Base-by-base conservation (phyloP, 768 basidiomycete species). In the Galerina sulciceps region DNA sequence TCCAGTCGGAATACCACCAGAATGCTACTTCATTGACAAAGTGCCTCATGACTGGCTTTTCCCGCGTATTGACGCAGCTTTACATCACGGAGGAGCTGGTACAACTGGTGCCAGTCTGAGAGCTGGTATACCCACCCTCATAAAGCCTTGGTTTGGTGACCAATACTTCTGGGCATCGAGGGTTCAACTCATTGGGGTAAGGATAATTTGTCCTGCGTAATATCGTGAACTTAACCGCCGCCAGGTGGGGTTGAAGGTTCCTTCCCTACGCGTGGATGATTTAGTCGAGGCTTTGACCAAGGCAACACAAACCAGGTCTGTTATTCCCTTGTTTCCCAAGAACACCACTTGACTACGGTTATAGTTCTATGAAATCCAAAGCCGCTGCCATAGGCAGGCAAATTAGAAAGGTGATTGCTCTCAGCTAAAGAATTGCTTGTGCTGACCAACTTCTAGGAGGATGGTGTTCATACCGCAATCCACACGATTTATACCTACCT, bases 71-170 rank as follows among this genome's bases (percentile, higher is more conserved):
- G 83, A 87, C 64, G 88, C 86, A 1, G 86, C 79, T 9, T 57
- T 88, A 42, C 87, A 88, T 70, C 86, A 89, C 60, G 88, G 88
- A 18, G 88, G 88, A 8, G 88, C 88, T 4, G 88, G 88, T 11
- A 90, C 88, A 0, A 89, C 88, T 0, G 87, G 87, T 0, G 88
- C 87, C 1, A 85, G 83, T 67, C 71, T 89, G 60, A 79, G 84
- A 67, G 83, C 84, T 37, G 86, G 87, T 1, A 77, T 87, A 34
- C 87, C 88, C 2, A 90, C 88, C 1, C 62, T 88, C 57, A 88
- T 90, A 66, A 85, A 84, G 62, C 87, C 88, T 1, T 90, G 84
- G 84, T 90, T 89, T 65, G 88, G 86, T 14, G 86, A 87, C 63
- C 86, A 87, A 62, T 86, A 76, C 65, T 86, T 86, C 69, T 86